phyloP scores from a whole-genome alignment of 345 rosid genomes.

The Acer yangbiense region DNA sequence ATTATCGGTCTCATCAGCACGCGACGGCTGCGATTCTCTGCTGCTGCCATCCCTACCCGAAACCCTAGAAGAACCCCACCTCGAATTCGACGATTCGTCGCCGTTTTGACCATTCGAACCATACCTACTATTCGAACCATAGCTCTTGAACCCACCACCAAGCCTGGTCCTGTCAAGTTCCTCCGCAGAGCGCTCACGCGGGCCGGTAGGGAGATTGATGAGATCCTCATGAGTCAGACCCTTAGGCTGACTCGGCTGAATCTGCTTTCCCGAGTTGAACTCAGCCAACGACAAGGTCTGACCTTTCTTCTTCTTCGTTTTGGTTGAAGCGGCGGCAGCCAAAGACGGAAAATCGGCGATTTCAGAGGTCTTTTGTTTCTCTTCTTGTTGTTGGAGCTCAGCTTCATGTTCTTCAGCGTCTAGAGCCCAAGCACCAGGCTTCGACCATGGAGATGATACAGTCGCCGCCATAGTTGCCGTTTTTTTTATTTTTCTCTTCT shows the following conservation, averaged over 20 bases:
- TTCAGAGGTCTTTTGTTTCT: slow-evolving; percentile 9
- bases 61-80: slow-evolving; percentile 72
- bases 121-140: slow-evolving; percentile 31
- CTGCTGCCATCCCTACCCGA: slow-evolving; percentile 45
- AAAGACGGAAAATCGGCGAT: slow-evolving; percentile 63
- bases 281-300: slow-evolving; percentile 72
- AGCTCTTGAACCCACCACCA: slow-evolving; percentile 76
- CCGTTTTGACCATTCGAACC: slow-evolving; percentile 39
- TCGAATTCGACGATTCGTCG: slow-evolving; percentile 54
- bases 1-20: slow-evolving; percentile 92
- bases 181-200: slow-evolving; percentile 82
- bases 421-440: slow-evolving; percentile 95
- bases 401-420: slow-evolving; percentile 86
- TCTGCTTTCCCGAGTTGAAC: slow-evolving; percentile 44
- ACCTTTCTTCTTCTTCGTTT: slow-evolving; percentile 75
- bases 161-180: slow-evolving; percentile 77
- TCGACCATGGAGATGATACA: slow-evolving; percentile 84
- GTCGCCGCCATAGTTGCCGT: slow-evolving; percentile 69
- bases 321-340: slow-evolving; percentile 67
- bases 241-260: slow-evolving; percentile 24
- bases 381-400: slow-evolving; percentile 49
- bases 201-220: slow-evolving; percentile 77
- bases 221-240: slow-evolving; percentile 63
- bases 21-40: slow-evolving; percentile 62
- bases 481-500: too few species aligned